phyloP scores from a whole-genome alignment of 306 rosid genomes.

The Glycine soja region DNA sequence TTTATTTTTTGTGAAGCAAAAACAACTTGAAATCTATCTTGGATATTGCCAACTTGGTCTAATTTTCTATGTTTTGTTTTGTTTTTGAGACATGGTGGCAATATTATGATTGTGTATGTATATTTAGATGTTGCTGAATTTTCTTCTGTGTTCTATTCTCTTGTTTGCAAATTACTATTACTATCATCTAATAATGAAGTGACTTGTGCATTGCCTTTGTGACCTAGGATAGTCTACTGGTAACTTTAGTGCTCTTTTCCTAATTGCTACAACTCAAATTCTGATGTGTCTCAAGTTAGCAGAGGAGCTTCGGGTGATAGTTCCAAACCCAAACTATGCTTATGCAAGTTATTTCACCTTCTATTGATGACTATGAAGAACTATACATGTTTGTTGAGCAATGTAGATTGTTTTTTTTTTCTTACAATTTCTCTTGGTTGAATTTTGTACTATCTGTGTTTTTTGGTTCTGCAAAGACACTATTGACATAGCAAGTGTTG shows the following conservation, averaged over 20 bases:
- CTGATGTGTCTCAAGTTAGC: conserved; percentile 86
- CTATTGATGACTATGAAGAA: conserved; percentile 10
- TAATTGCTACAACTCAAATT: conserved; percentile 98
- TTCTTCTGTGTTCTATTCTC: conserved; percentile 18
- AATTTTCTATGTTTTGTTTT: no score
- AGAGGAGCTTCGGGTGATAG: conserved; percentile 78
- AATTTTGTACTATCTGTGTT: conserved; percentile 31
- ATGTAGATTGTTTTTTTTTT: conserved; percentile 27
- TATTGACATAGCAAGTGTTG: conserved; percentile 78
- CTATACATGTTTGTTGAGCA: not conserved
- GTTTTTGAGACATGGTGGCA: no score
- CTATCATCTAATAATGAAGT: conserved; percentile 42
- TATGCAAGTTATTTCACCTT: conserved; percentile 19
- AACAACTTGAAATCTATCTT: no score
- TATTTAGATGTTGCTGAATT: conserved; percentile 20
- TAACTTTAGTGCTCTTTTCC: conserved; percentile 97
- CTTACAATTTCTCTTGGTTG: conserved; percentile 16
- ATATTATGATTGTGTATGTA: not conserved
- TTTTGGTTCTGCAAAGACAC: conserved; percentile 66
- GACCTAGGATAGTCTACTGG: conserved; percentile 77
- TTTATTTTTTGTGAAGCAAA: no score
- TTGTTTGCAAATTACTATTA: conserved; percentile 33
- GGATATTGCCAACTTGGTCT: no score
- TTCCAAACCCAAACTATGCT: conserved; percentile 51
- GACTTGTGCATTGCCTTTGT: conserved; percentile 56